phyloP scores from a whole-genome alignment of 2,329 filamentous ascomycete species.

The Blastomyces silverae region DNA sequence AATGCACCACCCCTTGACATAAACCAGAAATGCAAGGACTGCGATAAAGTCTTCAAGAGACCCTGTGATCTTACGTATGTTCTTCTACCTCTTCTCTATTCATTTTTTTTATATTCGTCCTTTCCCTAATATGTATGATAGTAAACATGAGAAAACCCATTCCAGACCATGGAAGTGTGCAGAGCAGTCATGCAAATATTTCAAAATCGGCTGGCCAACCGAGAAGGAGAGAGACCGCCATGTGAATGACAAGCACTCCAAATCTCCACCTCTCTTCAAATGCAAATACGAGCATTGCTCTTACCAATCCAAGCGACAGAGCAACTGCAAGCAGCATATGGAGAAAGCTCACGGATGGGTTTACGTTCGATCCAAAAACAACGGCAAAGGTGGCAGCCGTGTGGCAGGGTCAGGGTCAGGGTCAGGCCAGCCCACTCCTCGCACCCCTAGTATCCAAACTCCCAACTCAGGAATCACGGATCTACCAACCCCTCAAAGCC shows the following conservation, averaged over 20 bases:
- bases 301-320: slow-evolving; percentile 92
- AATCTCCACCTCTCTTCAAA: slow-evolving; percentile 70
- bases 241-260: slow-evolving; percentile 90
- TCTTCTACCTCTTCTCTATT: neutral
- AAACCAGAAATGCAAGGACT: slow-evolving; percentile 72
- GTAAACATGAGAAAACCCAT: slow-evolving; percentile 96
- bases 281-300: slow-evolving; percentile 78
- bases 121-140: slow-evolving; percentile 20
- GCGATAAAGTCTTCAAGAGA: slow-evolving; percentile 88
- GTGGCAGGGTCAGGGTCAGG: slow-evolving; percentile 31
- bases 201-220: slow-evolving; percentile 84
- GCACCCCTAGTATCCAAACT: slow-evolving; percentile 57
- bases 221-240: slow-evolving; percentile 97
- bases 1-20: slow-evolving; percentile 79
- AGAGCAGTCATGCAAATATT: slow-evolving; percentile 76
- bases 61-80: slow-evolving; percentile 79
- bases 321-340: slow-evolving; percentile 98
- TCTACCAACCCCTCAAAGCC: slow-evolving; percentile 45
- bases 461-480: slow-evolving; percentile 51
- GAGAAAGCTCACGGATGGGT: slow-evolving; percentile 89
- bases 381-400: slow-evolving; percentile 56
- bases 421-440: slow-evolving; percentile 49
- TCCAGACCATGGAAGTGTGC: slow-evolving; percentile 93
- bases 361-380: slow-evolving; percentile 90
- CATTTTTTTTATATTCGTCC: neutral